phyloP scores from a whole-genome alignment of 371 early-diverging fungal genomes.

The Mucor saturninus region DNA sequence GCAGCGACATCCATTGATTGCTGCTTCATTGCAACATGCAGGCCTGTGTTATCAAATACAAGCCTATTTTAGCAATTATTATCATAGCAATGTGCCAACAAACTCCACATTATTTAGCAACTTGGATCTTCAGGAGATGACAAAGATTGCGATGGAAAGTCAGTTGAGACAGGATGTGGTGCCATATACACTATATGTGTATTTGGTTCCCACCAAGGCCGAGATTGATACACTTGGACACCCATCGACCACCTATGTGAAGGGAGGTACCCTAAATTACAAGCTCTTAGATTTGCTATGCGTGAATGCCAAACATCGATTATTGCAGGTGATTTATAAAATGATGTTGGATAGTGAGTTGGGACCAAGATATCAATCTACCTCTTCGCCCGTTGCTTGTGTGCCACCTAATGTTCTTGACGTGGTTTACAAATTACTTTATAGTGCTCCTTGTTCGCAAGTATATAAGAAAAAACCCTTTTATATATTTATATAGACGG shows the following conservation, averaged over 20 bases:
- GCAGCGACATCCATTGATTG: constrained; percentile 73
- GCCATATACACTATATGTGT: constrained; percentile 78
- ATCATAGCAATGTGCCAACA: constrained; percentile 62
- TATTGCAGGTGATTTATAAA: constrained; percentile 77
- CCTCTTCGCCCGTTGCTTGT: constrained; percentile 54
- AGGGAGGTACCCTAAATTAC: constrained; percentile 73
- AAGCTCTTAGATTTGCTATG: constrained; percentile 73
- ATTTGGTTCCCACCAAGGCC: constrained; percentile 68
- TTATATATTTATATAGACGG: too few species aligned
- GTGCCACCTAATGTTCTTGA: constrained; percentile 82
- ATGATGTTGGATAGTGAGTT: constrained; percentile 79
- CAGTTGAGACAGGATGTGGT: constrained; percentile 72
- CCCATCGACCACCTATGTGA: constrained; percentile 66
- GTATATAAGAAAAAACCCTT: constrained; percentile 8
- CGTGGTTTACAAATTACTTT: constrained; percentile 76
- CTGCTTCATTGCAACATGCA: constrained; percentile 68
- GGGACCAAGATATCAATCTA: constrained; percentile 67
- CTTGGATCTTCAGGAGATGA: constrained; percentile 64
- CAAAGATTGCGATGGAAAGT: constrained; percentile 75
- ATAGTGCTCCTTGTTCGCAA: constrained; percentile 81
- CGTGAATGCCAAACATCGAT: constrained; percentile 68
- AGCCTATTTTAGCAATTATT: constrained; percentile 54
- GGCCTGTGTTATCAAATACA: constrained; percentile 60
- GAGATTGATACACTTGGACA: constrained; percentile 58
- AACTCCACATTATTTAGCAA: constrained; percentile 61